These are phyloP conservation scores for Decorospora gaudefroyi DNA, from an alignment of 2,329 filamentous ascomycete species.

Conservation along the genomic window DNA sequence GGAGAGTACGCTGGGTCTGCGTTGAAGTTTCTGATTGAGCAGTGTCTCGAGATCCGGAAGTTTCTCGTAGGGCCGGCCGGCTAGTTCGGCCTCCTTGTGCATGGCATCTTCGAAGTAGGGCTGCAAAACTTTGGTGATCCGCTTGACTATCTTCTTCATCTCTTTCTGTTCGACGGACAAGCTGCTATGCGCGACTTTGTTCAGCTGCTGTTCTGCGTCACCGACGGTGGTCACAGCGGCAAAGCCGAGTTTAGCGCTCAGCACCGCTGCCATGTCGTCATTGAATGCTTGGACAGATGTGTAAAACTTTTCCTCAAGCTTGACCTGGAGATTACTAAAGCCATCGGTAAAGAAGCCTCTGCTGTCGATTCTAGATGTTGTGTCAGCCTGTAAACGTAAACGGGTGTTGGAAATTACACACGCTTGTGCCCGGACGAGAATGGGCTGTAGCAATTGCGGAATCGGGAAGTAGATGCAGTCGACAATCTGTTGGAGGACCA, in stretches of 20 bases:
- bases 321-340: slow-evolving; percentile 58
- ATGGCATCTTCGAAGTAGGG: slow-evolving; percentile 75
- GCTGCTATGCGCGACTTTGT: slow-evolving; percentile 48
- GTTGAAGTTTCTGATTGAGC: slow-evolving; percentile 66
- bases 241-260: slow-evolving; percentile 60
- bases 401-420: no score
- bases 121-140: slow-evolving; percentile 83
- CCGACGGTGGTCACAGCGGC: slow-evolving; percentile 49
- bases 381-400: no score
- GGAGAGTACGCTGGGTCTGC: slow-evolving; percentile 52
- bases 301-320: slow-evolving; percentile 61
- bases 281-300: slow-evolving; percentile 65
- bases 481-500: slow-evolving; percentile 77
- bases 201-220: slow-evolving; percentile 51
- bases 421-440: slow-evolving; percentile 78
- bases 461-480: slow-evolving; percentile 93
- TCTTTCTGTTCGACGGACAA: slow-evolving; percentile 71
- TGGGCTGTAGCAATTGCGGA: slow-evolving; percentile 72
- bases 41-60: slow-evolving; percentile 74
- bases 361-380: slow-evolving; percentile 52
- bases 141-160: slow-evolving; percentile 81
- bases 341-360: slow-evolving; percentile 61
- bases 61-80: slow-evolving; percentile 70
- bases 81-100: slow-evolving; percentile 80
- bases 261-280: slow-evolving; percentile 60